Percentiles rank a stretch among this genome's conserved stretches.
Conservation (phyloP, 2,329 filamentous ascomycete genomes). For the Parastagonospora avenae region DNA sequence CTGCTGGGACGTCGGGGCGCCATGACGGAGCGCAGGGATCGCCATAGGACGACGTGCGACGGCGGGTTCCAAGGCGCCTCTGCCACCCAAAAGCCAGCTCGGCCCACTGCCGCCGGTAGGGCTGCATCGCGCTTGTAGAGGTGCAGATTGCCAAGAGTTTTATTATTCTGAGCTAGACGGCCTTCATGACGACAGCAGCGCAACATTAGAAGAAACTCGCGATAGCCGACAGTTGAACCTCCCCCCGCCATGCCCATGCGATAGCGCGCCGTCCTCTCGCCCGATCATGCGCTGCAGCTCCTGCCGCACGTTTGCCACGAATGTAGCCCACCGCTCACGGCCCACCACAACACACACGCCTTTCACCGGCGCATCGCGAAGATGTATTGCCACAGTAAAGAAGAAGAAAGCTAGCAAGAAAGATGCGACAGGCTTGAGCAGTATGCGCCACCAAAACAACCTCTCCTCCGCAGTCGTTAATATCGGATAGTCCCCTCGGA, state of each 20-base stretch:
- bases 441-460: slow-evolving; percentile 16
- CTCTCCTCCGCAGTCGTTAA: not conserved
- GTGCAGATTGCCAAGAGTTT: too few species aligned
- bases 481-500: slow-evolving; percentile 47
- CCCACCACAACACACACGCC: slow-evolving; percentile 12
- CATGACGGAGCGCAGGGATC: slow-evolving; percentile 4
- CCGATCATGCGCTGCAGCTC: slow-evolving; percentile 40
- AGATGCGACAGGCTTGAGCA: slow-evolving; percentile 18
- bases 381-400: slow-evolving; percentile 34
- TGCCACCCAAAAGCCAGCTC: not conserved
- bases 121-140: not conserved
- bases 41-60: slow-evolving; percentile 3
- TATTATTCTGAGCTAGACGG: not conserved
- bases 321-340: slow-evolving; percentile 24
- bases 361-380: slow-evolving; percentile 20
- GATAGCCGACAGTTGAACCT: too few species aligned
- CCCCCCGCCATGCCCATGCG: slow-evolving; percentile 27
- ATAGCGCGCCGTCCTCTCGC: slow-evolving; percentile 19
- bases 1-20: not conserved
- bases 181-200: slow-evolving; percentile 6
- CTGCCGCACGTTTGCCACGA: slow-evolving; percentile 26
- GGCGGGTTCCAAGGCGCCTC: not conserved
- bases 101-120: not conserved
- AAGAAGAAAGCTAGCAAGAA: slow-evolving; percentile 7
- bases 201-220: not conserved